phyloP scores from a whole-genome alignment of 208 protist genomes.

The Angomonas deanei region DNA sequence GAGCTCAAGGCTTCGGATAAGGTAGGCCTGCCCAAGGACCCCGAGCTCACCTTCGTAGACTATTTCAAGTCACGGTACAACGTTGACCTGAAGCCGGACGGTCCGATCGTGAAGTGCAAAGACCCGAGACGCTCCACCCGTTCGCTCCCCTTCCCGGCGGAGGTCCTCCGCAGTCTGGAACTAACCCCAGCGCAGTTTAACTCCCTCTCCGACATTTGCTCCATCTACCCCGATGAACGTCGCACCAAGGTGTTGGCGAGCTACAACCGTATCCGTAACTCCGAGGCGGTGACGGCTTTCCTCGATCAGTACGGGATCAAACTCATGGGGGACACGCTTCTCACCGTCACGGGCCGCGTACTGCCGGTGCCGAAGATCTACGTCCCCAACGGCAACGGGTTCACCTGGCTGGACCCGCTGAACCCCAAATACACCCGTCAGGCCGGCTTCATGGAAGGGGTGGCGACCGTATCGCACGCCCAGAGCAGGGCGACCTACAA shows the following conservation, averaged over 20 bases:
- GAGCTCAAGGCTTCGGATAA: constrained; percentile 8
- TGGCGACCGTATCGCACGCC: constrained; percentile 21
- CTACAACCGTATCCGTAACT: constrained; percentile 14
- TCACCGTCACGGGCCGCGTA: constrained; percentile 22
- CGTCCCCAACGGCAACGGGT: constrained; percentile 23
- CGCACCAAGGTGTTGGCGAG: constrained; percentile 12
- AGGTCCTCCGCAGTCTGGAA: constrained; percentile 32
- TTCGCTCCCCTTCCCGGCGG: constrained; percentile 25
- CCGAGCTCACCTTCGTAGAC: constrained; percentile 20
- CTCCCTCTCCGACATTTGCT: constrained; percentile 39
- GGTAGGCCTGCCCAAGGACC: constrained; percentile 14
- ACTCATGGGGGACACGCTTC: constrained; percentile 12
- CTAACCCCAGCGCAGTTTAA: constrained; percentile 22
- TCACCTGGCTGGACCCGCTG: constrained; percentile 16
- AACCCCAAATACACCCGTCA: constrained; percentile 21
- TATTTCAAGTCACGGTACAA: constrained; percentile 43
- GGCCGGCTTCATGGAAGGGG: constrained; percentile 34
- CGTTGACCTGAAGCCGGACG: constrained; percentile 16
- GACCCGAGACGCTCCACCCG: constrained; percentile 7
- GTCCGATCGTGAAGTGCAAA: constrained; percentile 19
- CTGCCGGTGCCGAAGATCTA: constrained; percentile 30
- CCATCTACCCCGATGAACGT: constrained; percentile 44
- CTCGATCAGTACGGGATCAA: constrained; percentile 36
- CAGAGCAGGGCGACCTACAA: constrained; percentile 2
- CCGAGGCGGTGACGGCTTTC: constrained; percentile 12